Evolutionary conservation across 345 rosid species (phyloP), one percentile per base, ranked within the genome.

Genomic region (Brassica rapa): DNA sequence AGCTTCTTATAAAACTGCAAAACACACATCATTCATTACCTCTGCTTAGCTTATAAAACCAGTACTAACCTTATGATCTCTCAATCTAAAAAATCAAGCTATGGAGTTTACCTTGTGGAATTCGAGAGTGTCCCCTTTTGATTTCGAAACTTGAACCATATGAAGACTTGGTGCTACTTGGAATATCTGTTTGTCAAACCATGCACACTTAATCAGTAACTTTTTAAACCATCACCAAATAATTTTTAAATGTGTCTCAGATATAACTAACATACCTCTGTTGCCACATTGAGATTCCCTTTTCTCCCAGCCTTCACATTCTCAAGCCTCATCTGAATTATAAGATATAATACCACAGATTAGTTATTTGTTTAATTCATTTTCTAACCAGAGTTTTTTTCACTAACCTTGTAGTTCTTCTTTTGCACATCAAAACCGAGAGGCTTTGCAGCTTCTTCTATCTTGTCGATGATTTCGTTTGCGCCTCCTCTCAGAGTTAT

Each of bases 91-190:
- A 41, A 46, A 49, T 8, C 19, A 49, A 49, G 56, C 8, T 49
- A 5, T 49, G 56, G 56, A 49, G 56, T 49, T 49, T 43, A n/a
- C 19, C 56, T n/a, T 49, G 19, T n/a, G 19, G 56, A n/a, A 49
- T n/a, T 49, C 56, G 19, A 49, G 56, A 49, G 56, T 49, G 56
- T 49, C 56, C 8, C 56, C 56, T 49, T 49, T 49, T 49, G 56
- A 49, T 49, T 49, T 49, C 19, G 56, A 49, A 4, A 49, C 56
- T 49, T 49, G 56, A n/a, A 49, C 56, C 56, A 49, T 49, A 49
- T 49, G 56, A 49, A 49, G 56, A 49, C 56, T 49, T 49, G 56
- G 56, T n/a, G 56, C 56, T 49, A 49, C 56, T 49, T 49, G 56
- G 56, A 49, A 49, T 49, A 49, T 49, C 56, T n/a, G n/a, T n/a